Evolutionary conservation across 1,284 basidiomycete genomes (phyloP).

Genomic region (Coniferiporia weirii): DNA sequence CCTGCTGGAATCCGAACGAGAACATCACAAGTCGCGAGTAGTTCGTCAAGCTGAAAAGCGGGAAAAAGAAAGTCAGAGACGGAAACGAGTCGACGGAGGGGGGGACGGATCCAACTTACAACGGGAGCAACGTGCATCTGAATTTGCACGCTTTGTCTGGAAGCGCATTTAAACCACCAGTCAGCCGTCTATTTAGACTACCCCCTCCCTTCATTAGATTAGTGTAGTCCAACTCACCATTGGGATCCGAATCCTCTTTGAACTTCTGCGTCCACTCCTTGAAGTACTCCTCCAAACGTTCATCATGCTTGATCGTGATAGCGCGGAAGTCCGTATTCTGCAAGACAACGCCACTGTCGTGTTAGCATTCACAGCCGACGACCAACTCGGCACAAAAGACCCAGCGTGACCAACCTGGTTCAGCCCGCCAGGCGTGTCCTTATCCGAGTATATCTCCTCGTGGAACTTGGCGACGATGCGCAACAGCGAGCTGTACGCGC

Average conservation of each 20-base stretch:
- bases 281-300: conserved; percentile 48
- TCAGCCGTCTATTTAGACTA: background rate
- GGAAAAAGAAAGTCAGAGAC: too few relatives aligned
- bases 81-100: conserved; percentile 14
- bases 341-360: too few relatives aligned
- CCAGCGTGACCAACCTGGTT: conserved; percentile 47
- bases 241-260: conserved; percentile 46
- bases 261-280: conserved; percentile 62
- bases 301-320: conserved; percentile 58
- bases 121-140: conserved; percentile 67
- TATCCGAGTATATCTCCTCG: conserved; percentile 72
- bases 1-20: conserved; percentile 81
- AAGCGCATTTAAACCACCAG: background rate
- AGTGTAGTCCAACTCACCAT: conserved; percentile 32
- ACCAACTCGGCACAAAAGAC: conserved; percentile 2
- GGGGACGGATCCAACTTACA: conserved; percentile 41
- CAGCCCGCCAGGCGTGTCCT: conserved; percentile 58
- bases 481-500: conserved; percentile 63
- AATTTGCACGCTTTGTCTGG: conserved; percentile 57
- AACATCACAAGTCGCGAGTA: conserved; percentile 83
- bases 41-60: conserved; percentile 49
- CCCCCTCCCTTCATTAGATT: too few relatives aligned
- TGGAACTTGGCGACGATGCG: conserved; percentile 70
- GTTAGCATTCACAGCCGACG: too few relatives aligned
- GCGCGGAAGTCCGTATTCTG: conserved; percentile 62